A percentile compares a stretch with the other conserved stretches of the same genome.
Conservation (phyloP, 306 rosid genomes). For the Neltuma alba region DNA sequence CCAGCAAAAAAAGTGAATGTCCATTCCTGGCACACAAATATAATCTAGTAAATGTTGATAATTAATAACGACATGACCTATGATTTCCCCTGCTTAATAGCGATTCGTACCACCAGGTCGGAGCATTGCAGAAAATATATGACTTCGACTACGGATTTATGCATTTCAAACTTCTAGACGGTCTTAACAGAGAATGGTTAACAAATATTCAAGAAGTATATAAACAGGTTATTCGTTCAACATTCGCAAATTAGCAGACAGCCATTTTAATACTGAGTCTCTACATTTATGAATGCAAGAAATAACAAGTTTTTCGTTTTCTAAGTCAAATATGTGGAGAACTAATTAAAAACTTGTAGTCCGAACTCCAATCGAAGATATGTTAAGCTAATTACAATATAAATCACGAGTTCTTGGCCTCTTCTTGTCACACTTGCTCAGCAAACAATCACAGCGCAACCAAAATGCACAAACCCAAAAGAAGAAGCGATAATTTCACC, state of each 20-base stretch:
- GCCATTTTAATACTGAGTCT: not conserved
- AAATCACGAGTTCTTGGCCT: not conserved
- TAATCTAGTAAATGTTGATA: conserved; percentile 2
- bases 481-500: conserved; percentile 40
- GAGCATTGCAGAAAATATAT: not conserved
- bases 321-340: not conserved
- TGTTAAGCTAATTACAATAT: not conserved
- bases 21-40: not conserved
- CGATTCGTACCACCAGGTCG: not conserved
- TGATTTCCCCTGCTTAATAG: not conserved
- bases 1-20: not conserved
- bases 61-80: not conserved
- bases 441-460: not conserved
- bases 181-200: not conserved
- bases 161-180: not conserved
- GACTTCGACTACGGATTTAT: not conserved
- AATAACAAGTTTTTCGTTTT: not conserved
- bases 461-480: not conserved
- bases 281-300: not conserved
- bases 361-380: not conserved
- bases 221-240: not conserved
- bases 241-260: not conserved
- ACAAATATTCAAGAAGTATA: not conserved
- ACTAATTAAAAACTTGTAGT: not conserved
- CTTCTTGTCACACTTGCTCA: not conserved